Evolutionary conservation across 1,139 yeast genomes (phyloP), one percentile per base, ranked within the genome.

Genomic region (Suhomyces taliae): DNA sequence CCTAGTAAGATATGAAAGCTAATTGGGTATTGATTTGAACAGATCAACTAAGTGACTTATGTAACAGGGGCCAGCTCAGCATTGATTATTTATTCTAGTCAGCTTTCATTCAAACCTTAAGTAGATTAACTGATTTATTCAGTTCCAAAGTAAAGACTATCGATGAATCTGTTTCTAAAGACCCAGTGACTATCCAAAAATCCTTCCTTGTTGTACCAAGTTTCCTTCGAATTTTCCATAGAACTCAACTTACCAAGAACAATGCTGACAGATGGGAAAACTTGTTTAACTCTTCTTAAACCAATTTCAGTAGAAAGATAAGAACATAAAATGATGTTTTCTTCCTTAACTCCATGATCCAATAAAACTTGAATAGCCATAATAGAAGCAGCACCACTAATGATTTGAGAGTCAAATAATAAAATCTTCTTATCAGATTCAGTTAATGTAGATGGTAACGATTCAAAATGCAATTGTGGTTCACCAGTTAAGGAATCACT

Each of bases 361-460:
- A 87, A 57, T 48, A 93, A 70, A 5, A 93, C 91, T 57, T 90
- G 95, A 40, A 90, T 81, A 0, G 97, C 96, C 98, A 93, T 93
- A 42, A 90, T 87, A 3, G 91, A 85, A 0, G 96, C 96, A 0
- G 97, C 96, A 2, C 98, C 99, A 39, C 96, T 85, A 27, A 90
- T 85, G 42, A 90, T 76, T 63, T 91, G 97, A 0, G 96, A 87
- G 61, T 93, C 98, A 59, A 89, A 80, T 41, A 93, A 67, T 35
- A 93, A 66, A 1, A 89, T 81, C 53, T 78, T 81, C 43, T 74
- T 72, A 37, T 57, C 48, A n/a, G 56, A 55, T 11, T 50, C 53
- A 47, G 44, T 39, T 52, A 56, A 43, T 1, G 65, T 62, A 1
- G 88, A 84, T 1, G 79, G 79, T 37, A 93, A 67, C 29, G 82